Evolutionary conservation across 2,329 filamentous ascomycete species (phyloP), one percentile per base, ranked within the genome.

Genomic region (Periconia macrospinosa): DNA sequence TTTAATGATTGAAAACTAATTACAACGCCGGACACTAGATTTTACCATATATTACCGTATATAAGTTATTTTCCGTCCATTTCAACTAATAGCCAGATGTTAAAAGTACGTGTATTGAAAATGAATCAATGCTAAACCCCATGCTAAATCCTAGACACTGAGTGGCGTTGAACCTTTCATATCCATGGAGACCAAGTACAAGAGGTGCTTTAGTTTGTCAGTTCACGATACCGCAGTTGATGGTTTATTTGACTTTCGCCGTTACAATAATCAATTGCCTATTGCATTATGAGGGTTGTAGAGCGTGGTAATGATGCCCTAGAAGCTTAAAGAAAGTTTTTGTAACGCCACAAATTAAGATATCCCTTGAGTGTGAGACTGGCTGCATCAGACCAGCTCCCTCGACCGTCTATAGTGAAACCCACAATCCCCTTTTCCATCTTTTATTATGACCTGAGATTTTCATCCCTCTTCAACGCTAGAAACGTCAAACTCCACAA

Each of bases 401-500:
- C 11, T 37, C 11, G 33, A 37, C 33, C 33, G 15, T 37, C 23
- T 27, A 27, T 8, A 27, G 23, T 37, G 33, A 13, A 37, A 37
- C 11, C 6, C 11, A 5, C 15, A 3, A 5, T n/a, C 33, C 15
- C 33, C 15, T 37, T 37, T 37, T 3, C 11, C 13, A 33, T 37
- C 3, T 13, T 14, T n/a, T 13, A 37, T n/a, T 6, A 37, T 37
- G 5, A 37, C 33, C 33, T 37, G 33, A 37, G 33, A 3, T 37
- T 3, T n/a, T 50, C 50, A 58, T 80, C 73, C 58, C 78, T 74
- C 58, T 63, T 76, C 13, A 85, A 77, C n/a, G 81, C 80, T 58
- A 85, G 70, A 60, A 85, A 85, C 0, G 81, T 81, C 70, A 85
- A 72, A 58, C 80, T 83, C 83, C 82, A 85, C 17, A 85, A 71